Conservation (phyloP, 192 early-diverging fungal species). For the Haplosporangium gracile region DNA sequence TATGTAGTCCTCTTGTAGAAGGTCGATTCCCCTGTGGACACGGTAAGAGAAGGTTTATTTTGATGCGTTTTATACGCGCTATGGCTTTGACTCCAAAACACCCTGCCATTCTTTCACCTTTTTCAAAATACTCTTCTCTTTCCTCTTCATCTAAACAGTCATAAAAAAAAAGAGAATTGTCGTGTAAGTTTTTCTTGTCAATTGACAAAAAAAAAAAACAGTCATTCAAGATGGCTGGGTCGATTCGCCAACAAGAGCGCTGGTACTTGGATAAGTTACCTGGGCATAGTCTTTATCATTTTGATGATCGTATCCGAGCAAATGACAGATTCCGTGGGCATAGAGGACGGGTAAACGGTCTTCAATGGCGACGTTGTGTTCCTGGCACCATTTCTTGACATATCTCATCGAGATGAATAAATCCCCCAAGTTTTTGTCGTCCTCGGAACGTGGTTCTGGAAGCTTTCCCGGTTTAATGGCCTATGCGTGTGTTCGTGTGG, state of each 20-base stretch:
- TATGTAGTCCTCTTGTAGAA: background rate
- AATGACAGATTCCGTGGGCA: slow-evolving; percentile 76
- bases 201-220: background rate
- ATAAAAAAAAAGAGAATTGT: background rate
- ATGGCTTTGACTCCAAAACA: background rate
- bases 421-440: slow-evolving; percentile 72
- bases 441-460: slow-evolving; percentile 56
- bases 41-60: too few species aligned
- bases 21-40: too few species aligned
- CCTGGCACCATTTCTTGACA: slow-evolving; percentile 63
- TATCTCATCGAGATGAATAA: slow-evolving; percentile 72
- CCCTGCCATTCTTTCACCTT: slow-evolving; percentile 33
- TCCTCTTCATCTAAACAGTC: slow-evolving; percentile 38
- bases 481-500: background rate
- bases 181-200: background rate
- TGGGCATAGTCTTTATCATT: slow-evolving; percentile 57
- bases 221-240: too few species aligned
- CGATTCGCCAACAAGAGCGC: too few species aligned
- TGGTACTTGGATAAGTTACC: slow-evolving; percentile 18
- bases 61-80: too few species aligned
- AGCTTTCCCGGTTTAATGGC: slow-evolving; percentile 53
- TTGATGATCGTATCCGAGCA: slow-evolving; percentile 78
- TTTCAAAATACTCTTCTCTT: slow-evolving; percentile 28
- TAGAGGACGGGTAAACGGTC: slow-evolving; percentile 68
- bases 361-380: slow-evolving; percentile 58